Percentiles rank a stretch among this genome's conserved stretches.
Conservation (phyloP, 1,284 basidiomycete genomes). For the Malassezia furfur region DNA sequence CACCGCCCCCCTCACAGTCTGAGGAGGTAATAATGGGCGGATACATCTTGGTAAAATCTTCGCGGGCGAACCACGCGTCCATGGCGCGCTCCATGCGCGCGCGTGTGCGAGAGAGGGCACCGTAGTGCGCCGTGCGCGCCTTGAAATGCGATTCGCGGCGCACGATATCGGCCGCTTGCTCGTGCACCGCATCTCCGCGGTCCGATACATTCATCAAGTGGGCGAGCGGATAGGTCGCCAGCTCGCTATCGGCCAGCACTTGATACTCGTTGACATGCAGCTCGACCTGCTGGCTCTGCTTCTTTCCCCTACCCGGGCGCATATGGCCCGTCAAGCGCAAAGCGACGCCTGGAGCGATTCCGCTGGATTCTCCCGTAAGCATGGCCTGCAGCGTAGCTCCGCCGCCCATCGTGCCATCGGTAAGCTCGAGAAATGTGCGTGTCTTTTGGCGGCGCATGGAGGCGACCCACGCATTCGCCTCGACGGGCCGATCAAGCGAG, state of each 20-base stretch:
- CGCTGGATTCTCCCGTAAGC: slow-evolving; percentile 16
- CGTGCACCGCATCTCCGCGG: background rate
- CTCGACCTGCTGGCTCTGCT: slow-evolving; percentile 29
- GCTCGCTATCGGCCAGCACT: slow-evolving; percentile 24
- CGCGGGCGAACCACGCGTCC: slow-evolving; percentile 21
- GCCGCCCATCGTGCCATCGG: slow-evolving; percentile 35
- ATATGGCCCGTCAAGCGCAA: slow-evolving; percentile 24
- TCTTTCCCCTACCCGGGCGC: slow-evolving; percentile 21
- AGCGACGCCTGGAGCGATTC: slow-evolving; percentile 29
- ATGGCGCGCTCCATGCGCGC: slow-evolving; percentile 13
- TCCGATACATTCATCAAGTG: slow-evolving; percentile 6
- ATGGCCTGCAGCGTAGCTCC: slow-evolving; percentile 35
- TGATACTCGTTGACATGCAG: slow-evolving; percentile 19
- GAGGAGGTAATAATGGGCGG: slow-evolving; percentile 80
- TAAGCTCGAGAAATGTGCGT: slow-evolving; percentile 36
- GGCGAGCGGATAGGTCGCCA: slow-evolving; percentile 17
- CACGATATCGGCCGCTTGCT: slow-evolving; percentile 8
- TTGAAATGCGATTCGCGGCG: slow-evolving; percentile 20
- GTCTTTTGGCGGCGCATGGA: slow-evolving; percentile 33
- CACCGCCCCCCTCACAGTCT: slow-evolving; percentile 96
- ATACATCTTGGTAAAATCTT: slow-evolving; percentile 70
- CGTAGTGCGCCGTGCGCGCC: slow-evolving; percentile 13
- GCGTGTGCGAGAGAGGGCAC: slow-evolving; percentile 13
- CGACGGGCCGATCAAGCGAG: background rate
- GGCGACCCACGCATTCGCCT: slow-evolving; percentile 27